Evolutionary conservation across 2,329 filamentous ascomycete species (phyloP).

Genomic region (Aspergillus puulaauensis): DNA sequence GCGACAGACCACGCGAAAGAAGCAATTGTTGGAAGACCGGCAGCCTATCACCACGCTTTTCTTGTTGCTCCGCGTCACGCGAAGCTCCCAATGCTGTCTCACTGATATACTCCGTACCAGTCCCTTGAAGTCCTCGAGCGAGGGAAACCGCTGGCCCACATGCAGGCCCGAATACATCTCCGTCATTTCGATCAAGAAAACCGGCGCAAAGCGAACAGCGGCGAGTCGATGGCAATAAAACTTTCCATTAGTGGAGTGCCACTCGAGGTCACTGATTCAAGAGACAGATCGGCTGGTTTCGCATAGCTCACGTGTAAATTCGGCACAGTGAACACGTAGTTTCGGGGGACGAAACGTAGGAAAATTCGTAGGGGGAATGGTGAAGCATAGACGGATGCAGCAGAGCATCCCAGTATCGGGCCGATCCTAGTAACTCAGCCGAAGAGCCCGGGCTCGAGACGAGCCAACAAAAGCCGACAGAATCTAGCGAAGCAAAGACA

Average conservation of each 20-base stretch:
- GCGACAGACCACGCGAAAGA: constrained; percentile 41
- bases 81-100: constrained; percentile 41
- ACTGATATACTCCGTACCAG: constrained; percentile 42
- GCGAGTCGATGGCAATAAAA: constrained; percentile 16
- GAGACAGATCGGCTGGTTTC: constrained; percentile 2
- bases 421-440: background rate
- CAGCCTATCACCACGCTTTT: constrained; percentile 44
- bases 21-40: constrained; percentile 39
- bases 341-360: background rate
- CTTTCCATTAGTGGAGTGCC: constrained; percentile 27
- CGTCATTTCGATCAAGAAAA: constrained; percentile 27
- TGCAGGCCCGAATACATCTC: constrained; percentile 42
- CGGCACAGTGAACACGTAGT: background rate
- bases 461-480: background rate
- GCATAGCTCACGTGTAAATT: constrained; percentile 13
- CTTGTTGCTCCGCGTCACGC: constrained; percentile 41
- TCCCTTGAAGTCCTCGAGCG: constrained; percentile 40
- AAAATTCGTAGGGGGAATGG: background rate
- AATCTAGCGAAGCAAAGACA: background rate
- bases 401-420: constrained; percentile 4
- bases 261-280: constrained; percentile 6
- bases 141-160: constrained; percentile 38
- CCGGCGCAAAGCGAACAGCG: constrained; percentile 15
- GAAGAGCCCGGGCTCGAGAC: background rate
- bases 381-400: constrained; percentile 6